phyloP scores from a whole-genome alignment of 352 stramenopile species.

The Phytopythium vexans region DNA sequence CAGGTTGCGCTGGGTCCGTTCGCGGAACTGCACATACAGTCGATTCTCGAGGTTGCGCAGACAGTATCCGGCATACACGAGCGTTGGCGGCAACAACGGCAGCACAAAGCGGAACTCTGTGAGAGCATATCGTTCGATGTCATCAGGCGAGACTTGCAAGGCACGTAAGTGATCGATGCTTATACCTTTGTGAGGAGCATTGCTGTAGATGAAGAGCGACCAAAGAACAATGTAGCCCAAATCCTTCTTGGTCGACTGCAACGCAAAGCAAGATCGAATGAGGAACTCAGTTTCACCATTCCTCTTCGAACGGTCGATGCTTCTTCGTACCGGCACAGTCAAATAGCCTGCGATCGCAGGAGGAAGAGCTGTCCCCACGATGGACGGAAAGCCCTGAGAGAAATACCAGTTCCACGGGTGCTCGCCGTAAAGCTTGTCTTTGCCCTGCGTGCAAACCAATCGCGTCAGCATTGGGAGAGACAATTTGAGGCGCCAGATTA shows the following conservation, averaged over 20 bases:
- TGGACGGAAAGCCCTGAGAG: slow-evolving; percentile 67
- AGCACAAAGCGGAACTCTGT: slow-evolving; percentile 86
- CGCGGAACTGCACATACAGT: slow-evolving; percentile 50
- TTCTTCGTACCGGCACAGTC: slow-evolving; percentile 42
- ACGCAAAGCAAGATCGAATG: background rate
- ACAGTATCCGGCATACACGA: slow-evolving; percentile 78
- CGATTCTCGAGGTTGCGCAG: slow-evolving; percentile 66
- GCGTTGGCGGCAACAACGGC: slow-evolving; percentile 61
- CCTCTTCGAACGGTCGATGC: background rate
- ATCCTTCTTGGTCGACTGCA: slow-evolving; percentile 57
- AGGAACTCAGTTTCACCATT: background rate
- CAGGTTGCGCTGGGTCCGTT: slow-evolving; percentile 55
- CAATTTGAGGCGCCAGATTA: background rate
- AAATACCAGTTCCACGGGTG: slow-evolving; percentile 87
- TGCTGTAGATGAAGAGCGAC: slow-evolving; percentile 77
- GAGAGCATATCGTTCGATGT: background rate
- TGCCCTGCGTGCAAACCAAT: slow-evolving; percentile 35
- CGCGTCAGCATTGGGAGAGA: background rate
- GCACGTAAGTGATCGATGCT: background rate
- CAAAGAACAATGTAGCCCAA: slow-evolving; percentile 62
- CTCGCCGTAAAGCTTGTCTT: slow-evolving; percentile 76
- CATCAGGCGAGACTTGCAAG: no score
- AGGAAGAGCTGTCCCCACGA: slow-evolving; percentile 53
- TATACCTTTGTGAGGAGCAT: slow-evolving; percentile 76
- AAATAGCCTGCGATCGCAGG: slow-evolving; percentile 52